These are phyloP conservation scores for Carex sylvatica DNA, from an alignment of 202 grass and related monocot species.

Conservation along the genomic window DNA sequence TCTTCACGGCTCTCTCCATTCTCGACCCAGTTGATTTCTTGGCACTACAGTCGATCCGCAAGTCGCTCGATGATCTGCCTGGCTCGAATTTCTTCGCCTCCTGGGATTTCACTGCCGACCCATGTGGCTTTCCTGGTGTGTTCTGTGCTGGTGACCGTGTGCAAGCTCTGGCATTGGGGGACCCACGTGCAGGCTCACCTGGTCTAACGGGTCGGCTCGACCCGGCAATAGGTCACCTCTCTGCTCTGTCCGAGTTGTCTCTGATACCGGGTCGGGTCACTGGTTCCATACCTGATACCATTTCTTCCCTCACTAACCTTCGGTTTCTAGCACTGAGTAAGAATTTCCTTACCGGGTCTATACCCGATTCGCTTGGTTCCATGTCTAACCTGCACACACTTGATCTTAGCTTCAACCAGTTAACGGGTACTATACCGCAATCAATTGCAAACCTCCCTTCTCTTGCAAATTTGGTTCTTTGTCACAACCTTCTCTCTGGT, in stretches of 20 bases:
- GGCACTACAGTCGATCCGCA: constrained; percentile 78
- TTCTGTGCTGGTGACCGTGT: constrained; percentile 66
- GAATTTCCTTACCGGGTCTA: constrained; percentile 63
- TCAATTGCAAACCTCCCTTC: constrained; percentile 49
- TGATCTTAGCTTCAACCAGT: constrained; percentile 89
- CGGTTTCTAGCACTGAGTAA: constrained; percentile 85
- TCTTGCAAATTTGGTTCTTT: constrained; percentile 74
- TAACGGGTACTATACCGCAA: constrained; percentile 55
- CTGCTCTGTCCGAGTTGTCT: constrained; percentile 79
- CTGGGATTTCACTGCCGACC: constrained; percentile 96
- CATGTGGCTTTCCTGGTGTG: constrained; percentile 82
- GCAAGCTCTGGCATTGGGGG: constrained; percentile 70
- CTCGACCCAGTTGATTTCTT: constrained; percentile 84
- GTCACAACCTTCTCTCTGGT: constrained; percentile 75
- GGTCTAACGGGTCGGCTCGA: constrained; percentile 66
- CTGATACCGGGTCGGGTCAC: constrained; percentile 78
- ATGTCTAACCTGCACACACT: constrained; percentile 69
- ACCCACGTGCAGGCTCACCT: constrained; percentile 78
- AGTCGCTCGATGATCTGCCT: constrained; percentile 81
- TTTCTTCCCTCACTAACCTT: constrained; percentile 46
- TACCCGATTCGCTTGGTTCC: constrained; percentile 52
- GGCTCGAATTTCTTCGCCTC: constrained; percentile 68
- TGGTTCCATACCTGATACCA: constrained; percentile 50
- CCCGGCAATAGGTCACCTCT: constrained; percentile 45
- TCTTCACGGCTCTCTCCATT: constrained; percentile 30